Percentiles rank a stretch among this genome's conserved stretches.
Evolutionary conservation across 2,329 filamentous ascomycete species (phyloP).

Genomic region (Metarhizium album): DNA sequence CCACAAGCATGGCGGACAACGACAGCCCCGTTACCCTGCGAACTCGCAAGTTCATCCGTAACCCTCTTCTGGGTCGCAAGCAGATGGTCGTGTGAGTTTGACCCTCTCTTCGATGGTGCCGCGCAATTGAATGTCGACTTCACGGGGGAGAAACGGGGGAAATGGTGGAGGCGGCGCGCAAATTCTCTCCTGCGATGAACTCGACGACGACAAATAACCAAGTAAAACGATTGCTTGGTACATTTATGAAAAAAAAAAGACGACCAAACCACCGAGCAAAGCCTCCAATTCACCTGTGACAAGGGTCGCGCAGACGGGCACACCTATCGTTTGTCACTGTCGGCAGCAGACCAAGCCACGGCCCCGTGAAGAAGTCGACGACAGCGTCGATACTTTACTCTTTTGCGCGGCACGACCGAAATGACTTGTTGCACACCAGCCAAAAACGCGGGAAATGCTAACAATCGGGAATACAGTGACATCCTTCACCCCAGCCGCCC

Average conservation of each 20-base stretch:
- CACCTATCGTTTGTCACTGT: not conserved
- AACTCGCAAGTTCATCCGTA: slow-evolving; percentile 99
- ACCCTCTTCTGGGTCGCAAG: slow-evolving; percentile 96
- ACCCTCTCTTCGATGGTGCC: not conserved
- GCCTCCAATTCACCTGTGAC: no score
- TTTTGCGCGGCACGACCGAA: no score
- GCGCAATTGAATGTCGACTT: slow-evolving; percentile 3
- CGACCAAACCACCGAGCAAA: not conserved
- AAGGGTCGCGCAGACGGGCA: not conserved
- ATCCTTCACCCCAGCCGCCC: slow-evolving; percentile 97
- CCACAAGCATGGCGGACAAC: slow-evolving; percentile 78
- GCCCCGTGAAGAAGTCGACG: not conserved
- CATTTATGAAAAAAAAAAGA: not conserved
- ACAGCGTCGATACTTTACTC: no score
- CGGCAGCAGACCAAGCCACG: not conserved
- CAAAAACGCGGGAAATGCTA: not conserved
- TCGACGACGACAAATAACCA: not conserved
- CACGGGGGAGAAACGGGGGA: no score
- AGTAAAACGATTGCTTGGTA: no score
- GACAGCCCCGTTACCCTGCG: slow-evolving; percentile 72
- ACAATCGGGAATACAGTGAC: slow-evolving; percentile 58
- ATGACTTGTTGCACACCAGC: not conserved
- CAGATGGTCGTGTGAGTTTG: slow-evolving; percentile 97
- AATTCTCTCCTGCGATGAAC: not conserved
- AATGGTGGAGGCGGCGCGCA: no score